Evolutionary conservation across 257 asterid species (phyloP).

Genomic region (Primulina tabacum): DNA sequence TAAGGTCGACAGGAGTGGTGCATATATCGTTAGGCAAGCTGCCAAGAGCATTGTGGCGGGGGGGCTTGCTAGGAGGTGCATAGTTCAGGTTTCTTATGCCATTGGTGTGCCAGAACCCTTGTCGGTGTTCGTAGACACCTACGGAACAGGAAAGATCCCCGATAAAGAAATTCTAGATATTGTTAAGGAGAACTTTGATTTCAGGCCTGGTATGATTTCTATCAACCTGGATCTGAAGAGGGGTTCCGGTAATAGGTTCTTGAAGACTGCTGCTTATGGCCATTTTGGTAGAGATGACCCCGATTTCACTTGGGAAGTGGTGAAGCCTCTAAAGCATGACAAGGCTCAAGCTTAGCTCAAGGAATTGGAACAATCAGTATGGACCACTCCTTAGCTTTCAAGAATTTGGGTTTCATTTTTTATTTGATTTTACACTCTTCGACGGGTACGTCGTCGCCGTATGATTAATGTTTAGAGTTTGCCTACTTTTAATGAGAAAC

Average conservation of each 20-base stretch:
- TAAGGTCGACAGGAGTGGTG: constrained; percentile 40
- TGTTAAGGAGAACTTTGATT: constrained; percentile 41
- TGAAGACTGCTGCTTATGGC: constrained; percentile 47
- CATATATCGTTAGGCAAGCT: constrained; percentile 41
- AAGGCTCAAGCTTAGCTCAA: constrained; percentile 20
- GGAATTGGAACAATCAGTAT: not conserved
- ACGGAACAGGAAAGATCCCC: constrained; percentile 40
- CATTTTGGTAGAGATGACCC: constrained; percentile 44
- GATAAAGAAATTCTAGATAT: constrained; percentile 37
- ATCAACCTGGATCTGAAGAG: constrained; percentile 42
- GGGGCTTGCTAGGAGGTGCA: constrained; percentile 44
- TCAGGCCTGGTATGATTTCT: constrained; percentile 48
- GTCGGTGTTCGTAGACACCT: constrained; percentile 43
- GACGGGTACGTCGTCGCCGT: not conserved
- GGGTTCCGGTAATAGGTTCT: constrained; percentile 36
- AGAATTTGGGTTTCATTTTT: not conserved
- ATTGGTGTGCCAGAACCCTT: constrained; percentile 44
- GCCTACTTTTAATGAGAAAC: not conserved
- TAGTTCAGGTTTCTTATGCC: constrained; percentile 46
- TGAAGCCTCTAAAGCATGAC: constrained; percentile 43
- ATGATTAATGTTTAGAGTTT: not conserved
- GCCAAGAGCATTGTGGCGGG: constrained; percentile 45
- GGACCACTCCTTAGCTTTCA: not conserved
- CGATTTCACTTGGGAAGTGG: constrained; percentile 49
- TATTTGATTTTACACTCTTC: not conserved